These are phyloP conservation scores for Pascua sp. DNA, from an alignment of 1,284 basidiomycete species.

Conservation along the genomic window DNA sequence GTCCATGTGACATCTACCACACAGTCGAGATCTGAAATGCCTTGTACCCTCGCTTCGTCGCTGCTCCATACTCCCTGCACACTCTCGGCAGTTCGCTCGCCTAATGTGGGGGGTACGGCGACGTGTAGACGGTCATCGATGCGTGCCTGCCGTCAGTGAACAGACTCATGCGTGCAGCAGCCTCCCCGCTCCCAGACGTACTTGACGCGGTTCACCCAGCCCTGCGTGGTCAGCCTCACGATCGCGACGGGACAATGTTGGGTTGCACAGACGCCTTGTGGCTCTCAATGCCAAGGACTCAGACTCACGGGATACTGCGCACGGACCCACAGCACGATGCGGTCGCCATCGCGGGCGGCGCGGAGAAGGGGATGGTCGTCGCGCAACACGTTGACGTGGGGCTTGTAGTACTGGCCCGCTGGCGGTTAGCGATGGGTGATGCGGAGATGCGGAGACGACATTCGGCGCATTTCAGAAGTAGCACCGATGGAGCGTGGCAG, in stretches of 20 bases:
- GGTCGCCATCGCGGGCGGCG: constrained; percentile 30
- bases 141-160: constrained; percentile 20
- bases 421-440: neutral
- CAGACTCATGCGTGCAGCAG: neutral
- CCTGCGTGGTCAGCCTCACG: constrained; percentile 14
- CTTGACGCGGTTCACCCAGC: constrained; percentile 35
- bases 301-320: constrained; percentile 37
- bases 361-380: constrained; percentile 24
- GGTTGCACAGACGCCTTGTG: neutral
- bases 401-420: constrained; percentile 43
- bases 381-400: constrained; percentile 26
- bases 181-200: constrained; percentile 9
- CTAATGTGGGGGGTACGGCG: constrained; percentile 6
- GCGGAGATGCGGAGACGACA: no score
- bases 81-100: no score
- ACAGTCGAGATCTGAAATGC: no score
- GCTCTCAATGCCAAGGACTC: no score
- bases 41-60: no score
- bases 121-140: constrained; percentile 26
- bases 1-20: no score
- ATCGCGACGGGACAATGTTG: no score
- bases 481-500: no score
- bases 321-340: constrained; percentile 39
- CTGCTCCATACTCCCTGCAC: no score
- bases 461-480: no score